phyloP scores from a whole-genome alignment of 139 green algal species.

The Chlamydomonas urium region DNA sequence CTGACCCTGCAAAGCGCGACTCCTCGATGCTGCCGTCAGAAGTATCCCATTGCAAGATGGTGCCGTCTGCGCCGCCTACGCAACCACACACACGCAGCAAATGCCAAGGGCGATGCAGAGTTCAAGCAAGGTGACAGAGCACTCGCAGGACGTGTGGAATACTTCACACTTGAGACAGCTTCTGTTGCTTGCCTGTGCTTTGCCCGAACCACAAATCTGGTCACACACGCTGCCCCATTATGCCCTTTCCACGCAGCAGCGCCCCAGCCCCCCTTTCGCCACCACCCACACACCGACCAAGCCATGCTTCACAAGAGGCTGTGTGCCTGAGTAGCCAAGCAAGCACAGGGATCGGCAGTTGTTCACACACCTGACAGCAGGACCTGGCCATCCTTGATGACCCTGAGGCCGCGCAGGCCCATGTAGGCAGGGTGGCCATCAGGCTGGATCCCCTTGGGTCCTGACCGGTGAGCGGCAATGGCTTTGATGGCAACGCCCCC shows the following conservation, averaged over 20 bases:
- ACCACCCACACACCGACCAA: too few species aligned
- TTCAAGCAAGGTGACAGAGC: too few species aligned
- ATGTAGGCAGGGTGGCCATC: slow-evolving; percentile 47
- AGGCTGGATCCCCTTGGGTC: slow-evolving; percentile 35
- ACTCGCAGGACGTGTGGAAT: too few species aligned
- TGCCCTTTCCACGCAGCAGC: too few species aligned
- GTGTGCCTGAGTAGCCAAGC: too few species aligned
- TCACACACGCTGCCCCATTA: too few species aligned
- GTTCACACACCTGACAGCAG: slow-evolving; percentile 45
- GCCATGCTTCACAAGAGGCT: too few species aligned
- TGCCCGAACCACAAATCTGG: too few species aligned
- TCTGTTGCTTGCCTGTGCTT: not conserved
- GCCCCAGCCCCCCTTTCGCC: too few species aligned
- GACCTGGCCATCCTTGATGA: slow-evolving; percentile 30
- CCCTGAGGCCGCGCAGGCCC: slow-evolving; percentile 47
- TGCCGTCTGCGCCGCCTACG: slow-evolving; percentile 52
- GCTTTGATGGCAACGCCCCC: slow-evolving; percentile 32
- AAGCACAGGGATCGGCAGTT: too few species aligned
- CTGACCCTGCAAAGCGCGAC: slow-evolving; percentile 12
- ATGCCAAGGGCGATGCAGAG: too few species aligned
- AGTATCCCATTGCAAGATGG: slow-evolving; percentile 56
- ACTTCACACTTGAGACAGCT: slow-evolving; percentile 15
- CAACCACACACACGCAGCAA: too few species aligned
- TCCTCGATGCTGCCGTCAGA: slow-evolving; percentile 43
- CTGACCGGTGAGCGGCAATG: slow-evolving; percentile 46